Evolutionary conservation across 345 rosid genomes (phyloP).

Genomic region (Gossypium sturtianum): DNA sequence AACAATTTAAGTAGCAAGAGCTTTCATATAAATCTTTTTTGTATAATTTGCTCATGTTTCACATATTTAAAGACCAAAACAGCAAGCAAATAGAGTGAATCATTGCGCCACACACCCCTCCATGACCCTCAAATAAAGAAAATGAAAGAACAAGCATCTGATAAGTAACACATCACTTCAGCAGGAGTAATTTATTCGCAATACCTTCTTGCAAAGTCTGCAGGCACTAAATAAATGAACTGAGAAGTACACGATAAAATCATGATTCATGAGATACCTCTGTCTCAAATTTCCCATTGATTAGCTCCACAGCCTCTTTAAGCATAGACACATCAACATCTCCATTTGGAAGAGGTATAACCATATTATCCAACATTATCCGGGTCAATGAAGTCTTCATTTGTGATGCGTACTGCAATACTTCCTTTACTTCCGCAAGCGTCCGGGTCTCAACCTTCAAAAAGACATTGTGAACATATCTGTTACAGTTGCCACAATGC

Average conservation of each 20-base stretch:
- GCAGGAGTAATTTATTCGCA: not conserved
- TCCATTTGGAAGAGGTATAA: slow-evolving; percentile 72
- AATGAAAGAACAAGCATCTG: not conserved
- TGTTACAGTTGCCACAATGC: not conserved
- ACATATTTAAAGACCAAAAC: not conserved
- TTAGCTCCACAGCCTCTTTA: slow-evolving; percentile 61
- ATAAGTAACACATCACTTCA: not conserved
- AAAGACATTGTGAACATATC: slow-evolving; percentile 1
- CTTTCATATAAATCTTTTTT: not conserved
- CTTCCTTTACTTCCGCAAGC: slow-evolving; percentile 75
- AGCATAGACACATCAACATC: slow-evolving; percentile 88
- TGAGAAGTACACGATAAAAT: not conserved
- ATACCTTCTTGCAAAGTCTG: not conserved
- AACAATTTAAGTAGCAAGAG: not conserved
- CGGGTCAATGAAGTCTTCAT: slow-evolving; percentile 57
- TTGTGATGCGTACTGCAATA: slow-evolving; percentile 51
- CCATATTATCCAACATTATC: slow-evolving; percentile 97
- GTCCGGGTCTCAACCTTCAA: slow-evolving; percentile 86
- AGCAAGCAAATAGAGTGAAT: not conserved
- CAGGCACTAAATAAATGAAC: not conserved
- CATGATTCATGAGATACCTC: slow-evolving; percentile 44
- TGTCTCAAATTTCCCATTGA: slow-evolving; percentile 69
- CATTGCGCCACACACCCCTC: not conserved
- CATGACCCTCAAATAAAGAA: not conserved
- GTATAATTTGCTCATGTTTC: not conserved